These are phyloP conservation scores for Hemileia vastatrix DNA, from an alignment of 1,284 basidiomycete species.

Conservation along the genomic window DNA sequence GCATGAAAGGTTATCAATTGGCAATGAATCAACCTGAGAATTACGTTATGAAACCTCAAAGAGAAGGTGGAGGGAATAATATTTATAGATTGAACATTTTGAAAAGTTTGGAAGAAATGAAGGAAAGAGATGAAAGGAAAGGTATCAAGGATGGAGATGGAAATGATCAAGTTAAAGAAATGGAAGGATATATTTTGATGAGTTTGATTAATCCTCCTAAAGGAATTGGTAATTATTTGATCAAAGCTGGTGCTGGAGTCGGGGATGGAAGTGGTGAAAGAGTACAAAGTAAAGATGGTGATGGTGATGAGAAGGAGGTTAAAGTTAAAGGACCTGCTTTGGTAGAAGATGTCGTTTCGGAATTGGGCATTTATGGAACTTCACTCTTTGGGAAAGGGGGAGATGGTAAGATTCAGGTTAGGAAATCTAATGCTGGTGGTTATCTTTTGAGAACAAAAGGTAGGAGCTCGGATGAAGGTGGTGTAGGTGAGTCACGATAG, in stretches of 20 bases:
- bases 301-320: background rate
- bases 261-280: constrained; percentile 43
- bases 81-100: constrained; percentile 79
- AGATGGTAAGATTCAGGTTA: constrained; percentile 34
- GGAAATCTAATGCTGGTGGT: constrained; percentile 59
- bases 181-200: constrained; percentile 83
- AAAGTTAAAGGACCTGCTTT: constrained; percentile 21
- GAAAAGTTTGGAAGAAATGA: constrained; percentile 58
- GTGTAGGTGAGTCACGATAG: too few relatives aligned
- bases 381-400: constrained; percentile 56
- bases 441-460: constrained; percentile 88
- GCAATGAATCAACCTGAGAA: constrained; percentile 52
- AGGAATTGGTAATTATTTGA: constrained; percentile 59
- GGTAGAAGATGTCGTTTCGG: constrained; percentile 67
- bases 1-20: constrained; percentile 50
- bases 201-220: constrained; percentile 70
- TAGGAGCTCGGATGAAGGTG: constrained; percentile 84
- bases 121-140: constrained; percentile 49
- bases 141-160: constrained; percentile 17
- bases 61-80: constrained; percentile 97
- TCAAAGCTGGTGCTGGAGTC: constrained; percentile 52
- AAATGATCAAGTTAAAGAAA: constrained; percentile 25
- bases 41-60: constrained; percentile 86
- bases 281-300: background rate
- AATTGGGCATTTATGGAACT: constrained; percentile 86